Evolutionary conservation across 192 early-diverging fungal genomes (phyloP).

Genomic region (Coemansia sp.): DNA sequence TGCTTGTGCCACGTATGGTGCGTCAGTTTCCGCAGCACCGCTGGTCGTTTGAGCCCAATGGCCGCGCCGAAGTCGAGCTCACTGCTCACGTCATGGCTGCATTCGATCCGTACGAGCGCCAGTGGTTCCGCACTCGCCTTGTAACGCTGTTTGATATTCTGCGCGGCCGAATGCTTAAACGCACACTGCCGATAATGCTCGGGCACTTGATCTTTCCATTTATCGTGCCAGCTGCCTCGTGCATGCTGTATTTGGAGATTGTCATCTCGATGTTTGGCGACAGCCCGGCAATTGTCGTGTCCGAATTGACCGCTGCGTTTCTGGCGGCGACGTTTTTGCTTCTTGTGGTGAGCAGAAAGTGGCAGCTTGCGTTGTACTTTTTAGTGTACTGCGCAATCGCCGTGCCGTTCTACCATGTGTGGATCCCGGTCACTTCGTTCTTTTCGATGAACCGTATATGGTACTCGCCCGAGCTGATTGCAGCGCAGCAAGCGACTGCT

Average conservation of each 20-base stretch:
- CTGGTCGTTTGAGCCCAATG: conserved; percentile 53
- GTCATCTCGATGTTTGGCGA: conserved; percentile 51
- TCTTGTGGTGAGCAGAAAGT: conserved; percentile 21
- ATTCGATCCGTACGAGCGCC: conserved; percentile 45
- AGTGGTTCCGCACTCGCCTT: conserved; percentile 50
- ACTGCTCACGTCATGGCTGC: conserved; percentile 23
- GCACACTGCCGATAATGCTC: conserved; percentile 33
- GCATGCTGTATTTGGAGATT: conserved; percentile 54
- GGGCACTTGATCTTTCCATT: conserved; percentile 42
- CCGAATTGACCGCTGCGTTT: conserved; percentile 48
- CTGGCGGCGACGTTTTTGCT: conserved; percentile 34
- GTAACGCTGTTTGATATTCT: conserved; percentile 44
- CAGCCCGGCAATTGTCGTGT: conserved; percentile 50
- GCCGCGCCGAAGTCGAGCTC: conserved; percentile 41
- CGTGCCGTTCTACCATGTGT: conserved; percentile 47
- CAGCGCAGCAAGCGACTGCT: conserved; percentile 22
- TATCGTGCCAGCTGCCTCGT: conserved; percentile 38
- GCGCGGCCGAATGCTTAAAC: conserved; percentile 32
- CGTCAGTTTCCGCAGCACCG: conserved; percentile 31
- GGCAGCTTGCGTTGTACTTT: conserved; percentile 36
- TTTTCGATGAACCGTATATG: conserved; percentile 54
- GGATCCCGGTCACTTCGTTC: conserved; percentile 49
- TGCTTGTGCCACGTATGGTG: conserved; percentile 45
- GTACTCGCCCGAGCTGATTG: conserved; percentile 37
- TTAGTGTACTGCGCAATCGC: conserved; percentile 46